Percentiles rank a stretch among this genome's conserved stretches.
phyloP scores from a whole-genome alignment of 257 asterid species.

The Solanum arcanum region DNA sequence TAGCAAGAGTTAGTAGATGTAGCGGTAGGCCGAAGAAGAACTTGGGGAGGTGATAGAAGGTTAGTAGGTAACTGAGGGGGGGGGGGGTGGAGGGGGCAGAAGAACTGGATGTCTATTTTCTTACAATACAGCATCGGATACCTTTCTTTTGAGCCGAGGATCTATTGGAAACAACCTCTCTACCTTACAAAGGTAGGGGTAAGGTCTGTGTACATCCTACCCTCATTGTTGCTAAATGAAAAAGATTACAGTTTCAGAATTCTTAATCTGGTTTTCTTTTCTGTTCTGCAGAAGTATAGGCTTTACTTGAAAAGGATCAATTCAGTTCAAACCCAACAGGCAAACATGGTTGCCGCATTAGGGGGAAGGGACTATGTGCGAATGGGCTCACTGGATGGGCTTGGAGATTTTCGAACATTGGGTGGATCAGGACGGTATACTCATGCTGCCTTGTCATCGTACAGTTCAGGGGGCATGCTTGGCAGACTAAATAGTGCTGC shows the following conservation, averaged over 20 bases:
- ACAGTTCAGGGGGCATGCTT: slow-evolving; percentile 45
- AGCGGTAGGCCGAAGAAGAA: neutral
- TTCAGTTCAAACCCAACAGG: slow-evolving; percentile 55
- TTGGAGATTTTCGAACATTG: slow-evolving; percentile 47
- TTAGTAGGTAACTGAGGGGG: neutral
- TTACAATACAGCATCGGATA: neutral
- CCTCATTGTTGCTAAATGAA: neutral
- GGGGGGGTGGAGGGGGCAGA: neutral
- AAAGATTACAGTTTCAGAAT: neutral
- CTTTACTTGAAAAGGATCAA: slow-evolving; percentile 74
- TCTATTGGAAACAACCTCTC: neutral
- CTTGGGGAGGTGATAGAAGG: neutral
- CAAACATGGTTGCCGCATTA: slow-evolving; percentile 62
- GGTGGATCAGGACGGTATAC: slow-evolving; percentile 49
- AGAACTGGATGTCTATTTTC: neutral
- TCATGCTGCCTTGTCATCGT: slow-evolving; percentile 40
- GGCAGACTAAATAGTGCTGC: slow-evolving; percentile 61
- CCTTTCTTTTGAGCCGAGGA: neutral
- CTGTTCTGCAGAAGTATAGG: slow-evolving; percentile 65
- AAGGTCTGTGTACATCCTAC: neutral
- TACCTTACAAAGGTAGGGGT: neutral
- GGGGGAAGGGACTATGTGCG: slow-evolving; percentile 70
- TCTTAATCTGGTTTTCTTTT: neutral
- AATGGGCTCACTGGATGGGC: slow-evolving; percentile 45
- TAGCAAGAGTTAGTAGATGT: neutral